Conservation (phyloP, 2,329 filamentous ascomycete species). For the Sclerotinia nivalis region DNA sequence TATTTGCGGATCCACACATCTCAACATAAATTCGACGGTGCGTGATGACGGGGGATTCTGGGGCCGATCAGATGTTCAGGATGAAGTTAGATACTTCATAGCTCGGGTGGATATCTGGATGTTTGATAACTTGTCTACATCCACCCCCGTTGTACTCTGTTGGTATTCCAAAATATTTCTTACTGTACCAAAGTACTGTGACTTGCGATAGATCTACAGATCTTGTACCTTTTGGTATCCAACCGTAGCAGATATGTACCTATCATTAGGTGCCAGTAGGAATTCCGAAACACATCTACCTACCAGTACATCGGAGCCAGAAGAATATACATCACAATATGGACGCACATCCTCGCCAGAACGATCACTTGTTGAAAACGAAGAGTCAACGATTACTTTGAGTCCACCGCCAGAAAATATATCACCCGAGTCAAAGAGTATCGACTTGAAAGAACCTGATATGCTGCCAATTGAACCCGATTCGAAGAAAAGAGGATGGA, state of each 20-base stretch:
- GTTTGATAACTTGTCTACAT: not conserved
- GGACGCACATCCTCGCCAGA: not conserved
- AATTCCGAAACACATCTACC: not conserved
- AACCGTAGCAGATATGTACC: not conserved
- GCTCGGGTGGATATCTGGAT: not conserved
- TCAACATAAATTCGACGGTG: not conserved
- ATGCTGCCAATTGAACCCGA: not conserved
- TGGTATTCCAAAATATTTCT: not conserved
- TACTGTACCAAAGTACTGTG: not conserved
- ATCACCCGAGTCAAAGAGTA: not conserved
- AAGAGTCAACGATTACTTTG: not conserved
- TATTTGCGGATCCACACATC: slow-evolving; percentile 6
- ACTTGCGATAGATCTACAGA: not conserved
- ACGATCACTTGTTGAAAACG: not conserved
- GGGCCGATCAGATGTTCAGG: not conserved
- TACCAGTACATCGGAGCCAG: not conserved
- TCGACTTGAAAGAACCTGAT: slow-evolving; percentile 1
- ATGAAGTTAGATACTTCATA: slow-evolving; percentile 2
- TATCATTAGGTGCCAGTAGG: not conserved
- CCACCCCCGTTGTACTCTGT: not conserved
- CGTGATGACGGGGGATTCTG: not conserved
- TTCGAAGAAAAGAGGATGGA: slow-evolving; percentile 24
- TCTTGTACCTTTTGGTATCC: not conserved
- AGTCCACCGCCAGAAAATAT: not conserved
- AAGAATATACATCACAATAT: slow-evolving; percentile 5